A percentile compares a stretch with the other conserved stretches of the same genome.
Conservation (phyloP, 2,329 filamentous ascomycete genomes). For the Trichocomaceae sp. region DNA sequence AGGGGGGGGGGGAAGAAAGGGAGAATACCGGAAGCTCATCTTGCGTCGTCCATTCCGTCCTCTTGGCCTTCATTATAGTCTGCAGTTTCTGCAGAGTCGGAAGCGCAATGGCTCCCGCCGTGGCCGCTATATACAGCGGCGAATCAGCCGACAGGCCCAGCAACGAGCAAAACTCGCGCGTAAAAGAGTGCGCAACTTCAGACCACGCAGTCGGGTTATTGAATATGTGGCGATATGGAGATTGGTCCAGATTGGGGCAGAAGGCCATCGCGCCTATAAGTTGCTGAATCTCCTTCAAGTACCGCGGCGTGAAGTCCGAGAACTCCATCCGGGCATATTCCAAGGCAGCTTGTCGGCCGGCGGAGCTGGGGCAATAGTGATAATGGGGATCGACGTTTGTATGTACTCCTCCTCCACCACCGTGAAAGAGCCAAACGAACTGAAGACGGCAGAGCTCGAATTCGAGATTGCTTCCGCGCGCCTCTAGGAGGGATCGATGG, state of each 20-base stretch:
- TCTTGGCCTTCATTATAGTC: conserved; percentile 76
- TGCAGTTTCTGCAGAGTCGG: conserved; percentile 85
- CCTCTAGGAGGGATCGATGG: conserved; percentile 66
- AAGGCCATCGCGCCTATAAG: conserved; percentile 77
- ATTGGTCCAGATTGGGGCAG: conserved; percentile 63
- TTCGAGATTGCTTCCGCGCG: conserved; percentile 82
- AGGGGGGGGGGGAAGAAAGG: no score
- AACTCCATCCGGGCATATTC: conserved; percentile 72
- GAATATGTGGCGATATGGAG: conserved; percentile 75
- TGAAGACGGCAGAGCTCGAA: conserved; percentile 89
- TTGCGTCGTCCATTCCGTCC: conserved; percentile 89
- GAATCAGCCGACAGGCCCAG: conserved; percentile 85
- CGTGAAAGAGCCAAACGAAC: conserved; percentile 80
- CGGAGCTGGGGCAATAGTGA: conserved; percentile 37
- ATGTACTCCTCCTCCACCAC: no score
- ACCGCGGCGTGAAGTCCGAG: conserved; percentile 63
- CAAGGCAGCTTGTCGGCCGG: conserved; percentile 51
- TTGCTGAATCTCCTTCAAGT: conserved; percentile 71
- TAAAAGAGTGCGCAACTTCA: conserved; percentile 81
- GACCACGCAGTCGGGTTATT: conserved; percentile 69
- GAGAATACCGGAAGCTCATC: conserved; percentile 84
- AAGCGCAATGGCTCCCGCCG: conserved; percentile 84
- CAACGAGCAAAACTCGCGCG: conserved; percentile 86
- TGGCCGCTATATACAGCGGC: conserved; percentile 85
- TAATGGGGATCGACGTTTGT: conserved; percentile 49